phyloP scores from a whole-genome alignment of 2,329 filamentous ascomycete genomes.

The Cordyceps fumosorosea region DNA sequence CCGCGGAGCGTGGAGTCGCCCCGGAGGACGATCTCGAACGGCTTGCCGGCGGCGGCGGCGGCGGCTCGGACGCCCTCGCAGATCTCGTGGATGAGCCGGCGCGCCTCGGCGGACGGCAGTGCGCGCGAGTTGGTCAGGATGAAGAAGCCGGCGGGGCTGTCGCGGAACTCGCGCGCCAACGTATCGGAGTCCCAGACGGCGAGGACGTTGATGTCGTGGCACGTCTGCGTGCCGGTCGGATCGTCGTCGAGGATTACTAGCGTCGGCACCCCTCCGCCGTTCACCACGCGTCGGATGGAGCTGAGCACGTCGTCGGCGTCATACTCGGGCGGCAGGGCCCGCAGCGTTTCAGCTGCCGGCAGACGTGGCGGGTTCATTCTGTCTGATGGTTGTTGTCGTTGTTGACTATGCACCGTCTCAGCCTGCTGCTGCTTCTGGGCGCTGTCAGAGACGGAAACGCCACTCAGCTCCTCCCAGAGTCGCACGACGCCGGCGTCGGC shows the following conservation, averaged over 20 bases:
- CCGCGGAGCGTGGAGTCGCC: slow-evolving; percentile 50
- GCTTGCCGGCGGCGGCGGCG: slow-evolving; percentile 29
- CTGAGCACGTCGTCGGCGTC: slow-evolving; percentile 17
- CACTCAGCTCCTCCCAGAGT: slow-evolving; percentile 33
- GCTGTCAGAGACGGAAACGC: slow-evolving; percentile 18
- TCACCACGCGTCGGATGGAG: slow-evolving; percentile 17
- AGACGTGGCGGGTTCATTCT: slow-evolving; percentile 2
- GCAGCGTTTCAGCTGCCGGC: slow-evolving; percentile 19
- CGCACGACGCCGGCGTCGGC: slow-evolving; percentile 29
- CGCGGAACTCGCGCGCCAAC: slow-evolving; percentile 37
- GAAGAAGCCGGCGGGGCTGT: slow-evolving; percentile 43
- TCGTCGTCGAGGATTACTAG: slow-evolving; percentile 47
- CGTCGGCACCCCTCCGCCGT: slow-evolving; percentile 21
- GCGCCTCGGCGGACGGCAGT: slow-evolving; percentile 39
- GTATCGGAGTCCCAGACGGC: slow-evolving; percentile 44
- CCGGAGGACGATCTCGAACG: slow-evolving; percentile 47
- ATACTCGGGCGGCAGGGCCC: slow-evolving; percentile 19
- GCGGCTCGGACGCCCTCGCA: slow-evolving; percentile 42
- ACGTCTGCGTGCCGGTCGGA: slow-evolving; percentile 54
- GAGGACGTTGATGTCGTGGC: slow-evolving; percentile 49
- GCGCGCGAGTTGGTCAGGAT: slow-evolving; percentile 54
- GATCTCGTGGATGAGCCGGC: slow-evolving; percentile 39
- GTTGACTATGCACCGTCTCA: neutral
- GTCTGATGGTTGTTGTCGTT: neutral
- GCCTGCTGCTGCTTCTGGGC: neutral